A percentile compares a stretch with the other conserved stretches of the same genome.
Evolutionary conservation across 768 basidiomycete species (phyloP).

Genomic region (Termitomyces titanicus): DNA sequence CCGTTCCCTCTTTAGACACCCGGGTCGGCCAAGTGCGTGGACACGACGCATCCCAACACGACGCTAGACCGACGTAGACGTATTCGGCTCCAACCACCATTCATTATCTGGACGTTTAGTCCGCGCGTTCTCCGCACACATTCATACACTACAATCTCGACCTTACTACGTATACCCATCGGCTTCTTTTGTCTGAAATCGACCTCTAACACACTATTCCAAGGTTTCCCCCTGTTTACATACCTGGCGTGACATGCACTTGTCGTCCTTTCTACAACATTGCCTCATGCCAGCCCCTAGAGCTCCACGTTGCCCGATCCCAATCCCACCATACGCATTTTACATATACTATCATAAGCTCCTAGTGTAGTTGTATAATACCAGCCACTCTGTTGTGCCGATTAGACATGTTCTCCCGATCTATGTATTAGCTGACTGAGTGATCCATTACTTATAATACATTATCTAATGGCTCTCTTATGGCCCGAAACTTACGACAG

Average conservation of each 20-base stretch:
- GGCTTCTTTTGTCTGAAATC: constrained; percentile 11
- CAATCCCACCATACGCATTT: constrained; percentile 4
- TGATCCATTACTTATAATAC: neutral
- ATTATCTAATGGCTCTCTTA: neutral
- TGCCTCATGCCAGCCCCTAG: constrained; percentile 11
- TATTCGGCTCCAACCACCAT: constrained; percentile 8
- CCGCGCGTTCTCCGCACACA: constrained; percentile 21
- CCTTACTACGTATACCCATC: constrained; percentile 16
- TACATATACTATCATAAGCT: constrained; percentile 14
- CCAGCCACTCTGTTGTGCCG: constrained; percentile 9
- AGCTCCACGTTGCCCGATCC: constrained; percentile 2
- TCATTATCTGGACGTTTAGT: constrained; percentile 22
- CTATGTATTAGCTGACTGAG: neutral
- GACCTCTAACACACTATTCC: constrained; percentile 5
- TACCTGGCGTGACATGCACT: constrained; percentile 4
- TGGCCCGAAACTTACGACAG: neutral
- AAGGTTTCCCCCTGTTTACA: neutral
- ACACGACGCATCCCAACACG: constrained; percentile 1
- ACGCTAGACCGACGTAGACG: constrained; percentile 15
- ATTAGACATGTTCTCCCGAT: constrained; percentile 6
- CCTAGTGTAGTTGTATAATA: constrained; percentile 21
- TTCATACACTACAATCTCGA: constrained; percentile 25
- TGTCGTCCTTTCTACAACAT: constrained; percentile 12
- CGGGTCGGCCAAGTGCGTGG: constrained; percentile 3
- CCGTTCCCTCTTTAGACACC: constrained; percentile 3